phyloP scores from a whole-genome alignment of 148 eudicot species.

The Talinum fruticosum region DNA sequence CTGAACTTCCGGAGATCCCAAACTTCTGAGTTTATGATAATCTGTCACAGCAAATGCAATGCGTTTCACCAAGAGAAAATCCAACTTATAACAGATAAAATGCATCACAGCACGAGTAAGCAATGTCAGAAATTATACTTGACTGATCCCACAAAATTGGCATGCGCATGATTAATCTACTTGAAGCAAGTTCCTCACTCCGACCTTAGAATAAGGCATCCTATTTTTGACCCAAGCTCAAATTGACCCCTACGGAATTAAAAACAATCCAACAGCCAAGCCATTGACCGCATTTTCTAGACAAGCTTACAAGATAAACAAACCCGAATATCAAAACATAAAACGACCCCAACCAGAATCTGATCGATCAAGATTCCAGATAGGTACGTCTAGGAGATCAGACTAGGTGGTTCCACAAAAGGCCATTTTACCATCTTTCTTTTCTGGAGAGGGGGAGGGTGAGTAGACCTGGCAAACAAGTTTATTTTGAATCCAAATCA shows the following conservation, averaged over 20 bases:
- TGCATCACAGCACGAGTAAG: neutral
- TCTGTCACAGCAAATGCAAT: constrained; percentile 39
- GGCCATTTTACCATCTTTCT: no score
- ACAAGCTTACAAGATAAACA: neutral
- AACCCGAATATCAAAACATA: neutral
- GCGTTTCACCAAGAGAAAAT: neutral
- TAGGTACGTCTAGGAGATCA: no score
- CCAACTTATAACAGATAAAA: neutral
- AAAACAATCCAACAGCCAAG: neutral
- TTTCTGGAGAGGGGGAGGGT: no score
- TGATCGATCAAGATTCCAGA: neutral
- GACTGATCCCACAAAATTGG: neutral
- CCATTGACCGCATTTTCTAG: neutral
- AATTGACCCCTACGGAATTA: neutral
- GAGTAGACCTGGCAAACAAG: no score
- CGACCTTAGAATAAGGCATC: no score
- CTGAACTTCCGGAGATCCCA: constrained; percentile 92
- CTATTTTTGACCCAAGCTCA: no score
- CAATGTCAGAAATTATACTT: neutral
- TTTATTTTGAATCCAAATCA: no score
- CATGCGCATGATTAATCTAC: neutral
- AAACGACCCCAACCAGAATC: neutral
- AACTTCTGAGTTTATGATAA: constrained; percentile 90
- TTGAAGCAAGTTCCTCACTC: neutral
- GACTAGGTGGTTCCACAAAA: no score